Evolutionary conservation across 2,329 filamentous ascomycete species (phyloP), one percentile per base, ranked within the genome.

Genomic region (Penicillium sp.): DNA sequence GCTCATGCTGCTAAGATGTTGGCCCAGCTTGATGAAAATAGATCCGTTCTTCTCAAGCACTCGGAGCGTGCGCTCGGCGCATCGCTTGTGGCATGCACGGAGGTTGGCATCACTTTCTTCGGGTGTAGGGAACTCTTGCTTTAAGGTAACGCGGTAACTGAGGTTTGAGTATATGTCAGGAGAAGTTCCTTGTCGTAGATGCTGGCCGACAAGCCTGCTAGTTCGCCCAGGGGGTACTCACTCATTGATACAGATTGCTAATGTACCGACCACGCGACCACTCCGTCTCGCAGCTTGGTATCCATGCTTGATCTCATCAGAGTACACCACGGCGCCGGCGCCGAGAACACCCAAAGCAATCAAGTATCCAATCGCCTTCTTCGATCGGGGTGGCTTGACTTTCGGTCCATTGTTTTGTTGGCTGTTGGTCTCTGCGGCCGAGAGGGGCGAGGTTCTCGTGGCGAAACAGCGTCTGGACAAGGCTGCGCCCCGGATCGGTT

Each of bases 1-100:
- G 70, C 95, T 96, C 90, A 98, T 90, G 62, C 91, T 93, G 74
- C 91, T 96, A 75, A 99, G 75, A 76, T 99, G 95, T 69, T 99
- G 95, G 8, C 95, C 95, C 39, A 99, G 80, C 77, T 99, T 99
- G 73, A 99, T 98, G 68, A 98, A 99, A 62, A 99, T 96, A 27
- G 93, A 96, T 26, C 96, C 95, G 74, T 97, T 98, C 80, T 90
- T 91, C 81, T 99, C 95, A 63, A 98, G 79, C 1, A 96, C 93
- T 56, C 83, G 84, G 43, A 98, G 79, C 1, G 95, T 97, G 60
- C 95, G 86, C 68, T 91, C 84, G 29, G 95, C 95, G 77, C 95
- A 99, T 74, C 95, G 85, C 73, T 96, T 89, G 75, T 99, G 95
- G 71, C 95, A 98, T 61, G 87, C 87, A 65, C 86, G 89, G 52